These are phyloP conservation scores for Kwoniella heveanensis DNA, from an alignment of 768 basidiomycete species.

Conservation along the genomic window DNA sequence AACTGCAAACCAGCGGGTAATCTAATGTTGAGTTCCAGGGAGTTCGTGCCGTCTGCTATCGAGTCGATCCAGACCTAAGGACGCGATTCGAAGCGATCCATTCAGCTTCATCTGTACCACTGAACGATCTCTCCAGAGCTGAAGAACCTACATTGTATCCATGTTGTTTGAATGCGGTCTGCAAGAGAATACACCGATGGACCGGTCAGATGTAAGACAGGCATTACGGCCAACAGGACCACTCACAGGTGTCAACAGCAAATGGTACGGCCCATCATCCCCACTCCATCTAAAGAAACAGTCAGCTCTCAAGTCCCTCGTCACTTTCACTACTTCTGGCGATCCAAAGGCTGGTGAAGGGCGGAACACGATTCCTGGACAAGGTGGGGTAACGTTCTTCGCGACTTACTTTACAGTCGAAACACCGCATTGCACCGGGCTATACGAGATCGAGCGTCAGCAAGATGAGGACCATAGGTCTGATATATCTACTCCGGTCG, in stretches of 20 bases:
- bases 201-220: conserved; percentile 4
- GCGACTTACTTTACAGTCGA: conserved; percentile 31
- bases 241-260: conserved; percentile 49
- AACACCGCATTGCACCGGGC: conserved; percentile 31
- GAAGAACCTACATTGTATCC: conserved; percentile 44
- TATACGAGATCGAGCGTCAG: not conserved
- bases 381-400: too few relatives aligned
- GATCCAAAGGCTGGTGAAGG: not conserved
- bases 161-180: conserved; percentile 43
- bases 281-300: conserved; percentile 37
- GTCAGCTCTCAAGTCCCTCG: not conserved
- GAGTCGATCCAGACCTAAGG: conserved; percentile 42
- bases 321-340: not conserved
- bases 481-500: too few relatives aligned
- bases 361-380: too few relatives aligned
- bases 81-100: not conserved
- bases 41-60: conserved; percentile 27
- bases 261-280: conserved; percentile 49
- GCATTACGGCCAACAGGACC: not conserved
- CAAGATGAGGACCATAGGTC: not conserved
- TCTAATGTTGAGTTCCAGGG: conserved; percentile 33
- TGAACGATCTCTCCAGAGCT: not conserved
- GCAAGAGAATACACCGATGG: too few relatives aligned
- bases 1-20: conserved; percentile 41
- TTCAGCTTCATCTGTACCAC: conserved; percentile 4